phyloP scores from a whole-genome alignment of 2,329 filamentous ascomycete species.

The Fusarium sp. region DNA sequence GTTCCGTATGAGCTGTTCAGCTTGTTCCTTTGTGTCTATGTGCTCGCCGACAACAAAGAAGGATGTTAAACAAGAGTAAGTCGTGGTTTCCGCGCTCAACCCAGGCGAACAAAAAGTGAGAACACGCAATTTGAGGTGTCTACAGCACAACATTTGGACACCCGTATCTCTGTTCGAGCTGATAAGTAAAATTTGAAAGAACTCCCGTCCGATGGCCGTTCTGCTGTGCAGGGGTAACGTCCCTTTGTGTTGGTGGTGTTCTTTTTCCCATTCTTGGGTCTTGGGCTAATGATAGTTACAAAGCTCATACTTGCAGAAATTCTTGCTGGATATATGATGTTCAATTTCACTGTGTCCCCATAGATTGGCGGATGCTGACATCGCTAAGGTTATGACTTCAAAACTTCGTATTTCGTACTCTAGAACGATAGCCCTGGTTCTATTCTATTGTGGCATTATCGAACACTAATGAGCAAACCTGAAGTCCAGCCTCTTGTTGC shows the following conservation, averaged over 20 bases:
- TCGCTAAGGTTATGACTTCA: not conserved
- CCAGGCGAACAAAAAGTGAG: not conserved
- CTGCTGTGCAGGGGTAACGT: not conserved
- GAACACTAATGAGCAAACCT: conserved; percentile 52
- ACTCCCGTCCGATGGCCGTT: not conserved
- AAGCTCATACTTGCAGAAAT: not conserved
- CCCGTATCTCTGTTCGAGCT: not conserved
- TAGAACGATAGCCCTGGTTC: not conserved
- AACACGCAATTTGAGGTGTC: not conserved
- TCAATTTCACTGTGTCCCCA: too few species aligned
- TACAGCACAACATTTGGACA: not conserved
- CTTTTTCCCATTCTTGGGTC: not conserved
- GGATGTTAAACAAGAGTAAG: not conserved
- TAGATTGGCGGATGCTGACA: rapidly evolving
- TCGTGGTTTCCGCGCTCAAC: not conserved
- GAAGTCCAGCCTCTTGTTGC: conserved; percentile 59
- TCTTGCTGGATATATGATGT: too few species aligned
- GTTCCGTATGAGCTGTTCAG: too few species aligned
- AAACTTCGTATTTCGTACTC: not conserved
- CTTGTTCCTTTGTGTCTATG: not conserved
- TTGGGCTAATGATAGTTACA: rapidly evolving
- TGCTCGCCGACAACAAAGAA: not conserved
- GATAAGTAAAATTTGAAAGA: not conserved
- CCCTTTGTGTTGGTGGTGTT: not conserved
- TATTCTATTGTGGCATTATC: not conserved